These are phyloP conservation scores for Antrodiella citrinella DNA, from an alignment of 768 basidiomycete genomes.

Conservation along the genomic window DNA sequence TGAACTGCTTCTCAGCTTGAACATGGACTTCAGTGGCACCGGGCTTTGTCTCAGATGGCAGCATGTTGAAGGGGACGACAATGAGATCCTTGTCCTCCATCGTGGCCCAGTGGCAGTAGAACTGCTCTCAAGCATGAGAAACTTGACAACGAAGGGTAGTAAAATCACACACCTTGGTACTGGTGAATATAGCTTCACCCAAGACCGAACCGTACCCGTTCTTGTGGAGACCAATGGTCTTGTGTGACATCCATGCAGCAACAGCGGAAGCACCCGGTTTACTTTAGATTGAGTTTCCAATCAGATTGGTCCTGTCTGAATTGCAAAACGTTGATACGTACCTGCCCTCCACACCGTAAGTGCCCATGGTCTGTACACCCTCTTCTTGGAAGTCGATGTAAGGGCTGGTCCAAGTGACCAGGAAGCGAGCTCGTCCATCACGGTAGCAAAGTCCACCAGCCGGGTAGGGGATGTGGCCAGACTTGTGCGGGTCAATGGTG, in stretches of 20 bases:
- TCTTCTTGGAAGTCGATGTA: slow-evolving; percentile 22
- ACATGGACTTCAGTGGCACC: slow-evolving; percentile 11
- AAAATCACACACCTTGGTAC: slow-evolving; percentile 22
- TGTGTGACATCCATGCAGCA: slow-evolving; percentile 29
- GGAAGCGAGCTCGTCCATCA: slow-evolving; percentile 28
- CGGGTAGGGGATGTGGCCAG: slow-evolving; percentile 36
- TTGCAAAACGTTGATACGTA: slow-evolving; percentile 10
- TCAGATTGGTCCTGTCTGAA: not conserved
- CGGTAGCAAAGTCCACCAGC: slow-evolving; percentile 34
- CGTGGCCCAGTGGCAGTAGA: slow-evolving; percentile 31
- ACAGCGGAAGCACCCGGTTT: slow-evolving; percentile 39
- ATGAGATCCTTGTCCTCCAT: slow-evolving; percentile 28
- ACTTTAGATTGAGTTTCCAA: slow-evolving; percentile 22
- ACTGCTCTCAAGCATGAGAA: not conserved
- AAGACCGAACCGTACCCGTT: slow-evolving; percentile 32
- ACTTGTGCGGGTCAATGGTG: slow-evolving; percentile 36
- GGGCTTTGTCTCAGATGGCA: slow-evolving; percentile 24
- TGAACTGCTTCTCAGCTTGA: slow-evolving; percentile 22
- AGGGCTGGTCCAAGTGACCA: slow-evolving; percentile 32
- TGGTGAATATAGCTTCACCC: slow-evolving; percentile 30
- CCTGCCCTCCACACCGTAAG: slow-evolving; percentile 43
- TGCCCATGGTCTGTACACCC: slow-evolving; percentile 28
- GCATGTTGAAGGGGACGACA: slow-evolving; percentile 33
- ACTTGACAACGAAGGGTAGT: not conserved
- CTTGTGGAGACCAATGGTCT: slow-evolving; percentile 31